phyloP scores from a whole-genome alignment of 768 basidiomycete species.

The Trichaptum fuscoviolaceum region DNA sequence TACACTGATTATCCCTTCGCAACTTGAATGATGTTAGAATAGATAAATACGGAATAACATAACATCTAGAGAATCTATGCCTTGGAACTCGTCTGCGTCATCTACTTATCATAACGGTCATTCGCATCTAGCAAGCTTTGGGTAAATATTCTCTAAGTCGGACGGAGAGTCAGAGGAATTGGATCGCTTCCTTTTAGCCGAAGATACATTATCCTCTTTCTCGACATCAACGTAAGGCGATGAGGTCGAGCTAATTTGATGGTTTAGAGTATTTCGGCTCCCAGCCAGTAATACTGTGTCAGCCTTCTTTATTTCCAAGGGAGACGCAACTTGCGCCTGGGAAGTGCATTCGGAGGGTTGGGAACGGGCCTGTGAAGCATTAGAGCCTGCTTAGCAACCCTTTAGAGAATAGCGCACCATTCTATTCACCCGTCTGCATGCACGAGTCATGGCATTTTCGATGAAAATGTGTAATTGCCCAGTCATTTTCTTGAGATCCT shows the following conservation, averaged over 20 bases:
- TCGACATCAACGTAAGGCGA: not conserved
- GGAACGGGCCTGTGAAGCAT: not conserved
- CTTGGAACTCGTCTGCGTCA: not conserved
- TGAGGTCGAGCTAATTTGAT: not conserved
- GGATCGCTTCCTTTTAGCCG: not conserved
- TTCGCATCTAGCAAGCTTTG: not conserved
- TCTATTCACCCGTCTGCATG: not conserved
- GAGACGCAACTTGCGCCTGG: not conserved
- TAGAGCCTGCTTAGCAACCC: not conserved
- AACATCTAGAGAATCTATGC: not conserved
- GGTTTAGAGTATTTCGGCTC: not conserved
- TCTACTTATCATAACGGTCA: not conserved
- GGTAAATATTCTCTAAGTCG: not conserved
- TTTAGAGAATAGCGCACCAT: not conserved
- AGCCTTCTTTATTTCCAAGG: not conserved
- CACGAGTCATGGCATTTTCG: not conserved
- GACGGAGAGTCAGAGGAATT: not conserved
- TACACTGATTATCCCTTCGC: conserved; percentile 34
- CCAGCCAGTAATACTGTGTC: not conserved
- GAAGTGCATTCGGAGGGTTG: not conserved
- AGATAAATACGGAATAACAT: not conserved
- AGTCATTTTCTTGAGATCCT: not conserved
- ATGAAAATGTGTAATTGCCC: not conserved
- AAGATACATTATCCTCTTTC: not conserved
- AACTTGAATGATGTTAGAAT: not conserved